Evolutionary conservation across 306 rosid genomes (phyloP).

Genomic region (Inga laurina): DNA sequence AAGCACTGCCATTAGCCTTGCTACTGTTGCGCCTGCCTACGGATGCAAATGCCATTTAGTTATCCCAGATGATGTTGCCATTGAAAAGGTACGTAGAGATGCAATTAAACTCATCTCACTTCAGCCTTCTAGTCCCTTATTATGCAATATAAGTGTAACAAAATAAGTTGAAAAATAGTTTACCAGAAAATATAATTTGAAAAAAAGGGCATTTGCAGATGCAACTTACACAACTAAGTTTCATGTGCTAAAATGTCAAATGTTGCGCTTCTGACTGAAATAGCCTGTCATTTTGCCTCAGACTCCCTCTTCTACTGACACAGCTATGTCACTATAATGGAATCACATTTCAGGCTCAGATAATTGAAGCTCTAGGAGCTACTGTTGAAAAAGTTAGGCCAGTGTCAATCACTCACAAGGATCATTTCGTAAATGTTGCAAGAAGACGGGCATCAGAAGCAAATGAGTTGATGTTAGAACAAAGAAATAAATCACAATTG

Average conservation of each 20-base stretch:
- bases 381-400: conserved; percentile 92
- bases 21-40: conserved; percentile 91
- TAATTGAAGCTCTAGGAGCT: conserved; percentile 82
- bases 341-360: conserved; percentile 66
- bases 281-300: background rate
- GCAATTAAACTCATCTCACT: conserved; percentile 16
- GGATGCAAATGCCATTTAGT: conserved; percentile 89
- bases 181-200: background rate
- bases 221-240: background rate
- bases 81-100: conserved; percentile 69
- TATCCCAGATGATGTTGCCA: conserved; percentile 92
- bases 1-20: conserved; percentile 93
- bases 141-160: background rate
- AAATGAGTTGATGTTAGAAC: conserved; percentile 57
- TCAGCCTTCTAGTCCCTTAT: background rate
- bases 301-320: background rate
- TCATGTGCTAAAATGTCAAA: background rate
- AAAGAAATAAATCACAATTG: conserved; percentile 32
- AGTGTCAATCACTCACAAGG: conserved; percentile 84
- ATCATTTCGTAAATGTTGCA: conserved; percentile 91
- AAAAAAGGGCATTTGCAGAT: background rate
- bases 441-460: conserved; percentile 78
- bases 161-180: background rate
- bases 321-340: background rate
- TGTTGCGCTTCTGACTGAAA: background rate